Conservation (phyloP, 1,284 basidiomycete species). For the Peniophora sp. region DNA sequence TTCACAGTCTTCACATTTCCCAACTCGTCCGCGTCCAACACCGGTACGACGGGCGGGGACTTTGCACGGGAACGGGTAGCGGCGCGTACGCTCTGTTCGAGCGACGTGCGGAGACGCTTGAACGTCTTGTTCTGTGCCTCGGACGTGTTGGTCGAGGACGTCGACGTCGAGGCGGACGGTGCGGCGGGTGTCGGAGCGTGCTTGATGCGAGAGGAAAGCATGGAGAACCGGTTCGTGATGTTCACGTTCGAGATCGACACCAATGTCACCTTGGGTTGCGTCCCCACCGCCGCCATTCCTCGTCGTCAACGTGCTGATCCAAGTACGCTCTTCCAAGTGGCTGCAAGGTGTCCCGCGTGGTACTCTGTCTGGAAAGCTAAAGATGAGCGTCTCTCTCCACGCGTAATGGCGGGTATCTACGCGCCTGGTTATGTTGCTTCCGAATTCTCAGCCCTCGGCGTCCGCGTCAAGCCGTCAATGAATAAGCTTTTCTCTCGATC, state of each 20-base stretch:
- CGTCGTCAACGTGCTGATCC: constrained; percentile 18
- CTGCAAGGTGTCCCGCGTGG: not conserved
- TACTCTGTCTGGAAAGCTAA: no score
- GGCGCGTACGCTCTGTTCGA: constrained; percentile 58
- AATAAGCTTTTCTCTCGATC: no score
- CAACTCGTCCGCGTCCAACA: constrained; percentile 19
- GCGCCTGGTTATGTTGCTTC: no score
- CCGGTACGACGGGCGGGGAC: constrained; percentile 20
- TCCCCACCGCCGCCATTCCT: constrained; percentile 43
- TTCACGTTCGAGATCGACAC: constrained; percentile 16
- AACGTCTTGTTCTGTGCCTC: constrained; percentile 42
- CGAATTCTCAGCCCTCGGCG: no score
- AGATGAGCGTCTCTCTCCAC: no score
- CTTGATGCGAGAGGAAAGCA: constrained; percentile 34
- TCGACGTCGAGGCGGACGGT: constrained; percentile 35
- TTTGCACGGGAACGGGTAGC: constrained; percentile 49
- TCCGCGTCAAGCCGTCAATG: no score
- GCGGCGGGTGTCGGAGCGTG: constrained; percentile 22
- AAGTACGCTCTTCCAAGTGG: not conserved
- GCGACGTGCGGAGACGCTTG: constrained; percentile 53
- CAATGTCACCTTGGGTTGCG: constrained; percentile 27
- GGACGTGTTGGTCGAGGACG: constrained; percentile 12
- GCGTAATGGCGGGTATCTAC: no score
- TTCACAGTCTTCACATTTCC: constrained; percentile 25
- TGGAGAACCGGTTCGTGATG: constrained; percentile 37